Conservation (phyloP, 176 grass and related monocot species). For the Oryza brachyantha region DNA sequence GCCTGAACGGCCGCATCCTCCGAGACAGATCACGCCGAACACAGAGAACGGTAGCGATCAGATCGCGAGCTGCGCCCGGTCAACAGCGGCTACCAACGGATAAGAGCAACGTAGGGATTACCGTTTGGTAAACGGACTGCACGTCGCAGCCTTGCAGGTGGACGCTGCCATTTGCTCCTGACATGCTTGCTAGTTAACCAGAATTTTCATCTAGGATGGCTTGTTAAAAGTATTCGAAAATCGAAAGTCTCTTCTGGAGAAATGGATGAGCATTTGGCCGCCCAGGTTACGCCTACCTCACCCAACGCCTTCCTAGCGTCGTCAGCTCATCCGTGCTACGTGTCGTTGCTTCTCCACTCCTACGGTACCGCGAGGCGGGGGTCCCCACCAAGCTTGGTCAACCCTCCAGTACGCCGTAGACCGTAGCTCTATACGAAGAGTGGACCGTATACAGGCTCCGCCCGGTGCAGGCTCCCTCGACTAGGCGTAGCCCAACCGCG, state of each 20-base stretch:
- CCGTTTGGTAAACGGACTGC: background rate
- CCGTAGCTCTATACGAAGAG: background rate
- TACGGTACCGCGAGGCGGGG: background rate
- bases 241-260: background rate
- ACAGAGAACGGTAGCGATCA: background rate
- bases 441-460: background rate
- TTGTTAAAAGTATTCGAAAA: background rate
- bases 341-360: background rate
- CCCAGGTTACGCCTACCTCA: background rate
- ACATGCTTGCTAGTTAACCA: background rate
- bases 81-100: background rate
- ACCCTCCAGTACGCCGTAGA: background rate
- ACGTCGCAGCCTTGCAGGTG: background rate
- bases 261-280: too few relatives aligned
- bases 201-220: background rate
- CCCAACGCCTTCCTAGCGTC: background rate
- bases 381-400: background rate
- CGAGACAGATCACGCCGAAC: background rate
- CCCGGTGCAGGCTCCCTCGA: slow-evolving; percentile 30
- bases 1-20: background rate
- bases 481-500: background rate
- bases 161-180: background rate
- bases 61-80: background rate
- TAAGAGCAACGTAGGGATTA: background rate
- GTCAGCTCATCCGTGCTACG: background rate